A percentile compares a stretch with the other conserved stretches of the same genome.
Conservation (phyloP, 768 basidiomycete species). For the Lactarius akahatsu region DNA sequence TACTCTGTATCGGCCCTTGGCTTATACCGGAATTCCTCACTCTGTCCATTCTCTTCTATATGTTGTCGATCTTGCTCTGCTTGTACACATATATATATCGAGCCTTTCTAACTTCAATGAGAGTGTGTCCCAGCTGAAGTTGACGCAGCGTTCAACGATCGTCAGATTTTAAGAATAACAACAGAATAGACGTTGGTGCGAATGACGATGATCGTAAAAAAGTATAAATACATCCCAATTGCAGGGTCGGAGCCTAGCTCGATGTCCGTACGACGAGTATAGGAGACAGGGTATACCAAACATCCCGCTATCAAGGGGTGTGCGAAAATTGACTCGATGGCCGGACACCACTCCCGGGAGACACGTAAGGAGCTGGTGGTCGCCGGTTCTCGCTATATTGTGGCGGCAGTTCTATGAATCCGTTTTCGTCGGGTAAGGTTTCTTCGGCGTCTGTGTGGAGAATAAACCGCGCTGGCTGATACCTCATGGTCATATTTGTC, state of each 20-base stretch:
- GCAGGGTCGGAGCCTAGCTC: not conserved
- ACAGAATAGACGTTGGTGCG: conserved; percentile 8
- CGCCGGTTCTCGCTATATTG: conserved; percentile 59
- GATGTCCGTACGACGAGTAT: not conserved
- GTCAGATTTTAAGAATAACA: not conserved
- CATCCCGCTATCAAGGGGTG: not conserved
- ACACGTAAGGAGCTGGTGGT: conserved; percentile 14
- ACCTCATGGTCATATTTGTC: not conserved
- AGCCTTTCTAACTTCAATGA: conserved; percentile 17
- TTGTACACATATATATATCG: conserved; percentile 24
- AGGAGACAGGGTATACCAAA: not conserved
- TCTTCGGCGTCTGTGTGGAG: conserved; percentile 73
- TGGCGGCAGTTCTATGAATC: conserved; percentile 72
- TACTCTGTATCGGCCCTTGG: conserved; percentile 7
- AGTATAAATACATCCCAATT: not conserved
- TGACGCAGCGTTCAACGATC: not conserved
- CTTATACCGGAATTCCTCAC: conserved; percentile 10
- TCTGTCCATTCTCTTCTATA: conserved; percentile 17
- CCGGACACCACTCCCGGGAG: not conserved
- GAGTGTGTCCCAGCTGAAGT: not conserved
- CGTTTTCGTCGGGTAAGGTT: conserved; percentile 45
- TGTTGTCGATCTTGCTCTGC: conserved; percentile 18
- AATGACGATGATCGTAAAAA: not conserved
- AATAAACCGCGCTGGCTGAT: conserved; percentile 32
- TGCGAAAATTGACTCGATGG: not conserved